Percentiles rank a stretch among this genome's conserved stretches.
Conservation (phyloP, 805 yeast species). For the Yamadazyma akitaensis region DNA sequence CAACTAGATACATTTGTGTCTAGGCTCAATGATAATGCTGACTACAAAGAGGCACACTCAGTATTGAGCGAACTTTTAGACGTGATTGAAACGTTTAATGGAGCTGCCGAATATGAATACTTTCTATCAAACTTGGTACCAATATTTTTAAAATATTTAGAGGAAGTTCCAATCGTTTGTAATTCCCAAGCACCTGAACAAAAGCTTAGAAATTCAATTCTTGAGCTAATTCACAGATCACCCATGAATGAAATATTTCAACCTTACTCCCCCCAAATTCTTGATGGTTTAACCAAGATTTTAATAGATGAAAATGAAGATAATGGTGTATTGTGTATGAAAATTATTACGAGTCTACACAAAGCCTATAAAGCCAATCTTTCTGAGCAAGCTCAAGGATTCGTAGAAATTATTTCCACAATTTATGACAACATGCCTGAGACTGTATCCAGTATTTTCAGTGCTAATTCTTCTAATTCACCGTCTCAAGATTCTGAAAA, state of each 20-base stretch:
- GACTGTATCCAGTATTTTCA: conserved; percentile 70
- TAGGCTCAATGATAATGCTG: conserved; percentile 55
- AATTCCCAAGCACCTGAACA: conserved; percentile 64
- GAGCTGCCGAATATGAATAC: conserved; percentile 75
- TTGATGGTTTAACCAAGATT: conserved; percentile 56
- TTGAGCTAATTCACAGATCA: conserved; percentile 78
- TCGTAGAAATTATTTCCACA: conserved; percentile 68
- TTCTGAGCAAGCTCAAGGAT: conserved; percentile 70
- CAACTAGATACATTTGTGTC: conserved; percentile 69
- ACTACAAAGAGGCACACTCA: conserved; percentile 59
- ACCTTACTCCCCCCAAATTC: conserved; percentile 59
- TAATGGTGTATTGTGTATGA: conserved; percentile 89
- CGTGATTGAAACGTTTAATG: conserved; percentile 77
- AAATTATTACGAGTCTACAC: conserved; percentile 79
- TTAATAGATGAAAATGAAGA: conserved; percentile 86
- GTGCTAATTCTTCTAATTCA: conserved; percentile 15
- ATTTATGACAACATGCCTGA: conserved; percentile 78
- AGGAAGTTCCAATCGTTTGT: conserved; percentile 71
- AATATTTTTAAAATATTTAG: conserved; percentile 58
- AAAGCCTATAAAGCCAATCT: conserved; percentile 73
- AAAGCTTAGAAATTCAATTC: conserved; percentile 68
- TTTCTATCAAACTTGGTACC: conserved; percentile 72
- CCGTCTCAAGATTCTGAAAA: conserved; percentile 13
- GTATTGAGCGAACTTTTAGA: conserved; percentile 81
- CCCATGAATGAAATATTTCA: conserved; percentile 80